Percentiles rank a stretch among this genome's conserved stretches.
These are phyloP conservation scores for Alternaria rosae DNA, from an alignment of 2,329 filamentous ascomycete species.

Conservation along the genomic window DNA sequence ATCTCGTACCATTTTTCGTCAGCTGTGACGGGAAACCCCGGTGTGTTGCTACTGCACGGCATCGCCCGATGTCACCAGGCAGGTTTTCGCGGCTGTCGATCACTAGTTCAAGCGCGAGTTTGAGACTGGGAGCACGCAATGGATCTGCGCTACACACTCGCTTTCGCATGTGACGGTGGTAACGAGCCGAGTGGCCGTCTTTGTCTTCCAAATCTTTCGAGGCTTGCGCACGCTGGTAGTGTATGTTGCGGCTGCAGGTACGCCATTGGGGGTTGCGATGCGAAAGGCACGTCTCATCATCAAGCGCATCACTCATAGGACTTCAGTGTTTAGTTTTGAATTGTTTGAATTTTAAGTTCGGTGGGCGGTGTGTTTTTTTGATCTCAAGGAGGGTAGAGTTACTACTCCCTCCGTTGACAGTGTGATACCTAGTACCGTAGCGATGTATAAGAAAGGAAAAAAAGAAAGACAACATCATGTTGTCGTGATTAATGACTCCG, in stretches of 20 bases:
- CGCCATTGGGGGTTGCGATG: neutral
- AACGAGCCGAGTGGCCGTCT: neutral
- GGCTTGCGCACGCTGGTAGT: neutral
- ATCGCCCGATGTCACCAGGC: slow-evolving; percentile 1
- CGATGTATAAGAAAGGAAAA: neutral
- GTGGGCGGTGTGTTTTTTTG: neutral
- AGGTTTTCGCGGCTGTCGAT: slow-evolving; percentile 2
- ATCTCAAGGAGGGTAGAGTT: neutral
- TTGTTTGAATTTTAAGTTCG: neutral
- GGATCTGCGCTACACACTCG: neutral
- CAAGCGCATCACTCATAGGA: neutral
- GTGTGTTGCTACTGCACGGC: neutral
- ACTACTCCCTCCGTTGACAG: neutral
- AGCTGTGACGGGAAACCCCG: slow-evolving; percentile 1
- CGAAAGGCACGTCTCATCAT: neutral
- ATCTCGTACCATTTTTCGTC: neutral
- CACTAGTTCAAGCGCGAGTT: neutral
- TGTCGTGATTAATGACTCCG: neutral
- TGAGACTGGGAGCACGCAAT: neutral
- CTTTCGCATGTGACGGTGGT: neutral
- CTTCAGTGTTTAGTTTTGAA: neutral
- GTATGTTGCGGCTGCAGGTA: neutral
- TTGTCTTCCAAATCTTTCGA: neutral
- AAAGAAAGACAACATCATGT: neutral
- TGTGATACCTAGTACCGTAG: slow-evolving; percentile 2